Evolutionary conservation across 768 basidiomycete species (phyloP).

Genomic region (Roridomyces roridus): DNA sequence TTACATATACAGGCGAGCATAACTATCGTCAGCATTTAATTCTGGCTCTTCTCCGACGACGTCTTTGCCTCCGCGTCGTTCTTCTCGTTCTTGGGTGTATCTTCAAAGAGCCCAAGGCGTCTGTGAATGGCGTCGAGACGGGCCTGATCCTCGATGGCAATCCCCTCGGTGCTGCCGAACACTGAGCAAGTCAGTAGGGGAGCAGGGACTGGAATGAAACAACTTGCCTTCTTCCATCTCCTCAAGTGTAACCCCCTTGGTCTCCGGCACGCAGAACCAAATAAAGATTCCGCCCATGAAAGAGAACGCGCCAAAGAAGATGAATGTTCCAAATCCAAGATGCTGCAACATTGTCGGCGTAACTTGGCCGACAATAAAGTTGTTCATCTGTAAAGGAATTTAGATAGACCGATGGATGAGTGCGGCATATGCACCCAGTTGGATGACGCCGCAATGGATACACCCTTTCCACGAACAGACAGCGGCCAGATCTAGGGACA

Average conservation of each 20-base stretch:
- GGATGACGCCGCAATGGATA: constrained; percentile 76
- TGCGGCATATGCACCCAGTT: constrained; percentile 63
- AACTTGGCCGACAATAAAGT: constrained; percentile 74
- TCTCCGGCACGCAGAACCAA: constrained; percentile 72
- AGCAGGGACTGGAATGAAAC: not conserved
- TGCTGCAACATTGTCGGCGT: constrained; percentile 77
- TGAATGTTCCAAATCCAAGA: constrained; percentile 72
- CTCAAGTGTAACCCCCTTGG: constrained; percentile 70
- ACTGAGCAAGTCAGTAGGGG: constrained; percentile 34
- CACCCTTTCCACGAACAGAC: constrained; percentile 71
- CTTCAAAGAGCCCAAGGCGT: constrained; percentile 62
- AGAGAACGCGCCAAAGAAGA: constrained; percentile 78
- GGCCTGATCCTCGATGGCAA: constrained; percentile 61
- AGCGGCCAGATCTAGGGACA: constrained; percentile 70
- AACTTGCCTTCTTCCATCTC: constrained; percentile 67
- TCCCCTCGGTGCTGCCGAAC: constrained; percentile 63
- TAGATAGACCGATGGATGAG: not conserved
- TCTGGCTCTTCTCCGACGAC: constrained; percentile 20
- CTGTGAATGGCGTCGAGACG: constrained; percentile 57
- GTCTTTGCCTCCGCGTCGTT: constrained; percentile 14
- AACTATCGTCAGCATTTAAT: not conserved
- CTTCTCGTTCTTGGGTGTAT: constrained; percentile 25
- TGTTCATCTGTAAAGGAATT: constrained; percentile 62
- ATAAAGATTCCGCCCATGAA: constrained; percentile 73
- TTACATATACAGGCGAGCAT: not conserved